Percentiles rank a stretch among this genome's conserved stretches.
These are phyloP conservation scores for Kluyveromyces nonfermentans DNA, from an alignment of 805 yeast genomes.

Conservation along the genomic window DNA sequence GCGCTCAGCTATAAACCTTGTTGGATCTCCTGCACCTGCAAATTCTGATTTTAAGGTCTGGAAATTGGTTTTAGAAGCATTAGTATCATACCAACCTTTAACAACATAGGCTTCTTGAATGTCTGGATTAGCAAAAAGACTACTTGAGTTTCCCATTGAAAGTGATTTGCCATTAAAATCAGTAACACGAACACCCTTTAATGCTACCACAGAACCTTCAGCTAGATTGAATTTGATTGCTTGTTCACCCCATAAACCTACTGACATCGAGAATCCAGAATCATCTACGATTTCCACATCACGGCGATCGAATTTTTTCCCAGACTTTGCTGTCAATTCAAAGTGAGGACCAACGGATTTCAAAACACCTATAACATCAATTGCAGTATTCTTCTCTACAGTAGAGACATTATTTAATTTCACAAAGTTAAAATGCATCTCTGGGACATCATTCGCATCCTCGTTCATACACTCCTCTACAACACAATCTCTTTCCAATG, in stretches of 20 bases:
- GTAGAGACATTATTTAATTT: slow-evolving; percentile 57
- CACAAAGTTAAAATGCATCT: slow-evolving; percentile 65
- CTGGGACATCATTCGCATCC: slow-evolving; percentile 58
- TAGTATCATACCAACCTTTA: slow-evolving; percentile 91
- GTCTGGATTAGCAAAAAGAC: slow-evolving; percentile 75
- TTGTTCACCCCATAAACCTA: slow-evolving; percentile 85
- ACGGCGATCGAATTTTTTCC: slow-evolving; percentile 87
- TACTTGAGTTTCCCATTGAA: slow-evolving; percentile 71
- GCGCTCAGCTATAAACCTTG: slow-evolving; percentile 43
- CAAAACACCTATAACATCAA: slow-evolving; percentile 84
- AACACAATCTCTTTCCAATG: slow-evolving; percentile 68
- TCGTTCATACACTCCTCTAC: slow-evolving; percentile 59
- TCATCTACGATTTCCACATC: slow-evolving; percentile 82
- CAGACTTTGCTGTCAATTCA: slow-evolving; percentile 82
- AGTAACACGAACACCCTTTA: slow-evolving; percentile 81
- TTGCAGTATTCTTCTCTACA: slow-evolving; percentile 58
- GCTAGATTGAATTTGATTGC: slow-evolving; percentile 71
- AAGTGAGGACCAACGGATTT: slow-evolving; percentile 65
- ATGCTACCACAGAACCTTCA: slow-evolving; percentile 78
- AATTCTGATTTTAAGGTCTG: slow-evolving; percentile 49
- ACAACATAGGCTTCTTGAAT: slow-evolving; percentile 76
- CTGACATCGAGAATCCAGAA: slow-evolving; percentile 59
- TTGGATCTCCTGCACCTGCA: slow-evolving; percentile 29
- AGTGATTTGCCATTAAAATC: slow-evolving; percentile 84
- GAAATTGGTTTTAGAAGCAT: slow-evolving; percentile 57